Percentiles rank a stretch among this genome's conserved stretches.
Evolutionary conservation across 164 flowering plant genomes (phyloP).

Genomic region (Tetrastigma voinierianum): DNA sequence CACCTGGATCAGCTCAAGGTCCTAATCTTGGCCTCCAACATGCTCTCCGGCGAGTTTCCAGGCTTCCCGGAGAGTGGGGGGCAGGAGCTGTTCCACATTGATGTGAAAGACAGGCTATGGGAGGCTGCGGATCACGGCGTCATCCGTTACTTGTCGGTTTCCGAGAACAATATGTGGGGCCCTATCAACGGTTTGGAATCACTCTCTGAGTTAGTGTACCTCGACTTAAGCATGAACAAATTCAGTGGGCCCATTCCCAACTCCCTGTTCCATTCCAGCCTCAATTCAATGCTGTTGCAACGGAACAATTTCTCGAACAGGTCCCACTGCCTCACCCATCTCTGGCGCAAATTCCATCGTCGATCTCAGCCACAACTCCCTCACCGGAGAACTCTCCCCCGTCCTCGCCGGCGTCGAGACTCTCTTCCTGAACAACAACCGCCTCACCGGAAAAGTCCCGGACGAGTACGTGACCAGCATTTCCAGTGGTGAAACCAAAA

Average conservation of each 20-base stretch:
- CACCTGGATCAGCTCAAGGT: constrained; percentile 32
- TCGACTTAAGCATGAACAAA: constrained; percentile 73
- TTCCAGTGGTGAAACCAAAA: constrained; percentile 35
- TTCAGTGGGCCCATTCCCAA: constrained; percentile 65
- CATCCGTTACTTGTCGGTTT: constrained; percentile 71
- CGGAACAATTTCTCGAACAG: constrained; percentile 61
- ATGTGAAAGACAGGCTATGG: constrained; percentile 43
- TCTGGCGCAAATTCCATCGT: constrained; percentile 37
- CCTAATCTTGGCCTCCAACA: constrained; percentile 46
- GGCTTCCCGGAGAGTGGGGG: constrained; percentile 9
- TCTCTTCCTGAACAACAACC: constrained; percentile 64
- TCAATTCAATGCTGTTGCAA: constrained; percentile 49
- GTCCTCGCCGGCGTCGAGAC: constrained; percentile 45
- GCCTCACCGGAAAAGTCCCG: constrained; percentile 47
- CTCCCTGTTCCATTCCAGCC: constrained; percentile 33
- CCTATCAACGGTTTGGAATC: constrained; percentile 37
- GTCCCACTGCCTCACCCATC: constrained; percentile 11
- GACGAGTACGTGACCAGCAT: constrained; percentile 42
- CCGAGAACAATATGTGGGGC: constrained; percentile 60
- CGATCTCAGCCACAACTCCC: constrained; percentile 66
- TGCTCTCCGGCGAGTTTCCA: constrained; percentile 41
- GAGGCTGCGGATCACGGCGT: constrained; percentile 56
- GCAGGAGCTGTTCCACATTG: constrained; percentile 49
- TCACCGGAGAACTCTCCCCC: constrained; percentile 43
- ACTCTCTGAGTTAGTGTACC: constrained; percentile 42